Evolutionary conservation across 352 stramenopile genomes (phyloP), one percentile per base, ranked within the genome.

Genomic region (Pythium periplocum): DNA sequence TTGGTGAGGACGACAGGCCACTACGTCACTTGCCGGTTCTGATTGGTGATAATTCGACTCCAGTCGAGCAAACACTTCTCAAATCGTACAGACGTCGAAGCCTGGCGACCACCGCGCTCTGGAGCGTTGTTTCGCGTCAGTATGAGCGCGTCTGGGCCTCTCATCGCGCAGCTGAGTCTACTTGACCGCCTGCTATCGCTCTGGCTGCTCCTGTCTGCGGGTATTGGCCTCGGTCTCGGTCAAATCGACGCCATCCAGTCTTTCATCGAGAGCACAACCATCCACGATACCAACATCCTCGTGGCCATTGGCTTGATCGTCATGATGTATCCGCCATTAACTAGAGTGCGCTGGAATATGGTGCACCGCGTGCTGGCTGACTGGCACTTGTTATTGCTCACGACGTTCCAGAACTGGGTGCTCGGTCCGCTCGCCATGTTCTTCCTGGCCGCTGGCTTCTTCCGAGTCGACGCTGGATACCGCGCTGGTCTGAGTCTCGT

Each of bases 401-500:
- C 73, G 34, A 81, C 55, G 8, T 42, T 78, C 2, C 68, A 83
- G 51, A 90, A 90, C 61, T 90, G 77, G 77, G 40, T 83, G 6
- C 41, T 85, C 4, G 71, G 75, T 0, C 79, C 77, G 2, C 59
- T 72, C 5, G 37, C 69, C 34, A 90, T 88, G 79, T 88, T 72
- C 59, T 44, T 75, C 12, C 63, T 84, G 42, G 60, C 74, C 7
- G 66, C 68, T 0, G 66, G 47, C 7, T 83, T 83, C 60, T 86
- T 83, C 66, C 68, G 68, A 37, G 34, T 64, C 39, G 60, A 83
- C 33, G 17, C 59, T 3, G 69, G 73, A 8, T 90, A 82, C 65
- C 71, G 88, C 44, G 65, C 75, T 0, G 82, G 82, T 4, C 78
- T 87, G 44, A 83, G 71, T 40, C 67, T 90, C 55, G 71, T 93